A percentile compares a stretch with the other conserved stretches of the same genome.
Evolutionary conservation across 225 moss, liverwort and hornwort species (phyloP).

Genomic region (Neckera pumila): DNA sequence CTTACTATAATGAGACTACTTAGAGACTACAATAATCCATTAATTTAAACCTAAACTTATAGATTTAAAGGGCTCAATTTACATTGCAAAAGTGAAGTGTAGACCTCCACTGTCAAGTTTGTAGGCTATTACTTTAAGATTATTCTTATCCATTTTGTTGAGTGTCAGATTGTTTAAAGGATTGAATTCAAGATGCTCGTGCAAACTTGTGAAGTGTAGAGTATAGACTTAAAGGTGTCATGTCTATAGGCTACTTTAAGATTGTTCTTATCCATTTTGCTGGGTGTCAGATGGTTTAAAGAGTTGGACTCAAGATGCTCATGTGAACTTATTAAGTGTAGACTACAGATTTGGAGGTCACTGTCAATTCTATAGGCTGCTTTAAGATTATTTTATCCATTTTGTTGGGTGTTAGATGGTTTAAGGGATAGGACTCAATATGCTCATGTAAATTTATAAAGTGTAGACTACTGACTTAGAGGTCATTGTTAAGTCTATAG

Average conservation of each 20-base stretch:
- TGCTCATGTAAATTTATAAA: neutral
- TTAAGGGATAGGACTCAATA: neutral
- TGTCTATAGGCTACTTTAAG: neutral
- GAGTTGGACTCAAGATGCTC: neutral
- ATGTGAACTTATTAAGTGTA: neutral
- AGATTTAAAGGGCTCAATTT: fast-evolving
- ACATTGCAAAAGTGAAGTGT: neutral
- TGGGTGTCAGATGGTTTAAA: fast-evolving
- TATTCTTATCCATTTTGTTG: no score
- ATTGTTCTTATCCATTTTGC: neutral
- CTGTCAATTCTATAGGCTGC: neutral
- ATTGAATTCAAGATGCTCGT: no score
- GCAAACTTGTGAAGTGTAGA: no score
- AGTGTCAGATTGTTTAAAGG: no score
- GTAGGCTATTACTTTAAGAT: no score
- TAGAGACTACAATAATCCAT: neutral
- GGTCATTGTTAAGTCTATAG: neutral
- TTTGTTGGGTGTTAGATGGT: neutral
- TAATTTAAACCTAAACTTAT: neutral
- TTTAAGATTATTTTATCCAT: neutral
- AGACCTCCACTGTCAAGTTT: no score
- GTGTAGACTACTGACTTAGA: fast-evolving
- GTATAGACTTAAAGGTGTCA: neutral
- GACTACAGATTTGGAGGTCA: neutral
- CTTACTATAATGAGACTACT: neutral